A percentile compares a stretch with the other conserved stretches of the same genome.
phyloP scores from a whole-genome alignment of 148 eudicot genomes.

The Euryodendron excelsum region DNA sequence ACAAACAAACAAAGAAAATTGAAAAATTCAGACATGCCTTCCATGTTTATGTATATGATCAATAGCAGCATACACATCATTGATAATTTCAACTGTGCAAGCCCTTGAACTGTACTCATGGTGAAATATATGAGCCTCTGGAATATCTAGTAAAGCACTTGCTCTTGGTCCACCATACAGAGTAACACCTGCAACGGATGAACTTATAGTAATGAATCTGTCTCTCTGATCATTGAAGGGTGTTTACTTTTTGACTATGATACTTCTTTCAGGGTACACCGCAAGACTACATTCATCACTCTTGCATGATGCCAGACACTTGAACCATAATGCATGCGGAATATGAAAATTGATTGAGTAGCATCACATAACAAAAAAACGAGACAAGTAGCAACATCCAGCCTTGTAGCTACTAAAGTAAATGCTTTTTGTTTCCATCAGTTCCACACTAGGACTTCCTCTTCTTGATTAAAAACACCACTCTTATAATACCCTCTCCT shows the following conservation, averaged over 20 bases:
- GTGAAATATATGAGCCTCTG: constrained; percentile 58
- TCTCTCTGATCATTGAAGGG: neutral
- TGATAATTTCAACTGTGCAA: constrained; percentile 80
- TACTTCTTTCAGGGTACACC: neutral
- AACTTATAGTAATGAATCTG: neutral
- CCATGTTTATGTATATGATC: constrained; percentile 81
- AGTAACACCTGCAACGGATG: constrained; percentile 62
- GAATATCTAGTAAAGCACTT: constrained; percentile 43
- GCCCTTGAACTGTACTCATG: constrained; percentile 75
- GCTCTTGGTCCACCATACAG: constrained; percentile 83
- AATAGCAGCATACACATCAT: constrained; percentile 78
- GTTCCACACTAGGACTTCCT: neutral
- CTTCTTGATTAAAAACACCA: neutral
- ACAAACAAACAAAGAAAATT: neutral
- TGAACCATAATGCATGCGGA: neutral
- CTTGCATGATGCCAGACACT: neutral
- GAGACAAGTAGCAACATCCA: constrained; percentile 3
- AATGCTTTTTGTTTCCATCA: neutral
- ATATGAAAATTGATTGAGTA: neutral
- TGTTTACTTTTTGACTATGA: neutral
- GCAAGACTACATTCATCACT: neutral
- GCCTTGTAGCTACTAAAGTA: neutral
- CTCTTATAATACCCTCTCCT: neutral
- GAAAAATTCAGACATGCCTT: constrained; percentile 42
- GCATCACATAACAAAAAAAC: neutral